A percentile compares a stretch with the other conserved stretches of the same genome.
These are phyloP conservation scores for Coniochaeta sp. DNA, from an alignment of 2,329 filamentous ascomycete species.

Conservation along the genomic window DNA sequence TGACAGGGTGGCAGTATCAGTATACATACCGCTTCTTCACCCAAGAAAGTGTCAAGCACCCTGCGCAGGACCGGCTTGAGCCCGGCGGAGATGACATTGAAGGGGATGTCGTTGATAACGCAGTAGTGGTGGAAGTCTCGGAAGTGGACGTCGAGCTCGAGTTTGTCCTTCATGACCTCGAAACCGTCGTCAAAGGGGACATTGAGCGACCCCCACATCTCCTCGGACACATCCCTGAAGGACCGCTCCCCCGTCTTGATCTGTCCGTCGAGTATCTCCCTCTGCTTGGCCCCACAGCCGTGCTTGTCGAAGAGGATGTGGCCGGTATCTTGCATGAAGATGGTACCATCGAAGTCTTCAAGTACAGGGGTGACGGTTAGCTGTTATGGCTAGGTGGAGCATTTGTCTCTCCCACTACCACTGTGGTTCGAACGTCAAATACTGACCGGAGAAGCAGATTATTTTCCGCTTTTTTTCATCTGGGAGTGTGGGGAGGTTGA, in stretches of 20 bases:
- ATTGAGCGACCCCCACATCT: conserved; percentile 62
- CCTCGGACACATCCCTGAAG: conserved; percentile 63
- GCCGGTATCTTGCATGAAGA: conserved; percentile 65
- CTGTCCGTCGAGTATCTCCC: conserved; percentile 52
- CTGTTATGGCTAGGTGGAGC: neutral
- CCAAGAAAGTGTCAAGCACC: conserved; percentile 58
- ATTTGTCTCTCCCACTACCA: neutral
- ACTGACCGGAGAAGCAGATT: conserved; percentile 49
- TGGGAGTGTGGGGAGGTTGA: neutral
- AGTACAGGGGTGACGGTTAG: neutral
- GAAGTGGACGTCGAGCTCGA: conserved; percentile 60
- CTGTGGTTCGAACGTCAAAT: neutral
- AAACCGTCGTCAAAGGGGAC: conserved; percentile 64
- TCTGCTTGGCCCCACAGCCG: conserved; percentile 51
- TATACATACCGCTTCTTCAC: conserved; percentile 31
- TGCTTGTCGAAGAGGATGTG: conserved; percentile 61
- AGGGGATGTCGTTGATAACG: conserved; percentile 53
- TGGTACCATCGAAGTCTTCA: conserved; percentile 63
- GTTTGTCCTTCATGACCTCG: conserved; percentile 51
- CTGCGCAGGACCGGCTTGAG: conserved; percentile 55
- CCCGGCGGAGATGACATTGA: conserved; percentile 63
- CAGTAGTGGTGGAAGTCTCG: conserved; percentile 58
- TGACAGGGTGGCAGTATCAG: neutral
- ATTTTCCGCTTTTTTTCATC: conserved; percentile 44
- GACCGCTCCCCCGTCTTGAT: conserved; percentile 59